Conservation (phyloP, 1,139 yeast genomes). For the Yamadazyma triangularis region DNA sequence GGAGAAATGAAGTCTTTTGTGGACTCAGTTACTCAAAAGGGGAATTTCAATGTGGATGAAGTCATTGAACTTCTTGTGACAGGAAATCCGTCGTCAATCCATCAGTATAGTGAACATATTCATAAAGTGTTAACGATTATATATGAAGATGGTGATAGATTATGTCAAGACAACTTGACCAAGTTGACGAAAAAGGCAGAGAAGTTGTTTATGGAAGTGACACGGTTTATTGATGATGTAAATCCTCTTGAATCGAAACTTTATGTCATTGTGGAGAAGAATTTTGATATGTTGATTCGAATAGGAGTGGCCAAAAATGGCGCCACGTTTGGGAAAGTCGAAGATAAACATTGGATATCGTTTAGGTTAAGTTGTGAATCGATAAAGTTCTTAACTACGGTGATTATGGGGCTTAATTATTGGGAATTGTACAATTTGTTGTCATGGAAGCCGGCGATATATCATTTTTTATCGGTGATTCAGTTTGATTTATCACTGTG, state of each 20-base stretch:
- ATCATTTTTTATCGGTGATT: conserved; percentile 37
- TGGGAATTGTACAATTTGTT: conserved; percentile 45
- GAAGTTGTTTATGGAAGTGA: conserved; percentile 22
- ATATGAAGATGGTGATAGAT: conserved; percentile 16
- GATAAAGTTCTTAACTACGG: conserved; percentile 36
- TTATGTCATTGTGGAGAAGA: conserved; percentile 32
- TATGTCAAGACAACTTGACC: conserved; percentile 3
- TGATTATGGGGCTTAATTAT: conserved; percentile 38
- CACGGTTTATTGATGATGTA: conserved; percentile 15
- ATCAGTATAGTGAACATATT: conserved; percentile 39
- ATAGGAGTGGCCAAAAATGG: conserved; percentile 27
- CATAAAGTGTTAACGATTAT: conserved; percentile 27
- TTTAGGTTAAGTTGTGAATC: conserved; percentile 32
- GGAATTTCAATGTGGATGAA: conserved; percentile 16
- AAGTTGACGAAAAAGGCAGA: conserved; percentile 21
- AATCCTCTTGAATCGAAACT: conserved; percentile 30
- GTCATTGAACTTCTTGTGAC: conserved; percentile 23
- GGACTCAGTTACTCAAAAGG: conserved; percentile 7
- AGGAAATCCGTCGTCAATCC: conserved; percentile 27
- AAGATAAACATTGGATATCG: too few species aligned
- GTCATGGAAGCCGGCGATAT: conserved; percentile 42
- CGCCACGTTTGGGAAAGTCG: too few species aligned
- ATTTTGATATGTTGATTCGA: conserved; percentile 37
- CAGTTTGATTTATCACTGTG: conserved; percentile 40
- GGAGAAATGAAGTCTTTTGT: conserved; percentile 14